Base-by-base conservation (phyloP, 768 basidiomycete species). In the Psilocybe sp. region DNA sequence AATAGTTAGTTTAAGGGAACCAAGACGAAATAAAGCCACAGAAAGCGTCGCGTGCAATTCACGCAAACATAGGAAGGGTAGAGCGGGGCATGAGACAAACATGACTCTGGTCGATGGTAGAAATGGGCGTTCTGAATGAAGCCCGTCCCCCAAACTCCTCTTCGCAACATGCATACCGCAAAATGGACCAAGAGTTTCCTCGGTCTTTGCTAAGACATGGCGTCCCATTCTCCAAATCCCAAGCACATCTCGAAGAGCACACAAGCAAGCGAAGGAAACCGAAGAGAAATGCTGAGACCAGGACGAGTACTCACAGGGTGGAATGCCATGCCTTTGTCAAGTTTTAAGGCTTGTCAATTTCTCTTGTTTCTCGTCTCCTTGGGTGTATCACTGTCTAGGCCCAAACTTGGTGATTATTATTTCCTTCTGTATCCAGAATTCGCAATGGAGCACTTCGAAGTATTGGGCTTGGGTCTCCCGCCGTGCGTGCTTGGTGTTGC, bases 291-390 rank as follows among this genome's bases (percentile, higher is more conserved):
- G n/a, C 32, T 35, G 5, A 51, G 46, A 42, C 28, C 47, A 50
- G 49, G 19, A 38, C 8, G 44, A 44, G 43, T 42, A 64, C 76
- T 55, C 49, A 81, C 80, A 38, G 78, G 80, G 55, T 78, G 63
- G 55, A 80, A 81, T 34, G 60, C 50, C 78, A 80, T 80, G 67
- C 58, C 59, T 65, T 65, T 57, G 54, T 58, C 23, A 28, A 28
- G 23, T 28, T 7, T 28, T 28, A 28, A 28, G 23, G 7, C 23
- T 28, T 28, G 23, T 28, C 7, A n/a, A n/a, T 28, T 28, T 28
- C 23, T 28, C 23, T 28, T 39, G 38, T 43, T 45, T 34, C 13
- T 44, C 43, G 15, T 18, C 36, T 43, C 51, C 37, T 38, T 40
- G 48, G 39, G 34, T 44, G 40, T 11, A 40, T 15, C 28, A n/a